phyloP scores from a whole-genome alignment of 176 grass and related monocot species.

The Lolium perenne region DNA sequence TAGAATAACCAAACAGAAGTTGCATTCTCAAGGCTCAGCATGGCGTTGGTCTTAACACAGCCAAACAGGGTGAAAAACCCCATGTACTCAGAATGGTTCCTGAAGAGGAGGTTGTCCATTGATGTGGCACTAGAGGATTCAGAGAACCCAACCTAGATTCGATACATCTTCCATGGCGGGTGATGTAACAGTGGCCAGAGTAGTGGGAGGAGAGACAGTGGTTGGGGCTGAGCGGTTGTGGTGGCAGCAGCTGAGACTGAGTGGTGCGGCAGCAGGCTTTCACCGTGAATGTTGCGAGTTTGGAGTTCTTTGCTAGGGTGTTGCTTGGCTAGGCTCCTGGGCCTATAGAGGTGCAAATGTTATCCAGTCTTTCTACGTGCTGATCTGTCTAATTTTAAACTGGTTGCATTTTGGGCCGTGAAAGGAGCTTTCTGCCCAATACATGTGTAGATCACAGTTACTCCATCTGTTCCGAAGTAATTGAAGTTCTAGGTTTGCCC shows the following conservation, averaged over 20 bases:
- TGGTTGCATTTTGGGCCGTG: neutral
- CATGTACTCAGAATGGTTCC: neutral
- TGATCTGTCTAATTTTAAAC: slow-evolving; percentile 21
- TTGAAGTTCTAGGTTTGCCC: too few species aligned
- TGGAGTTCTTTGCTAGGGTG: neutral
- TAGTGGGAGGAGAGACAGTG: neutral
- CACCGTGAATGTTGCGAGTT: neutral
- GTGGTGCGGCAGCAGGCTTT: neutral
- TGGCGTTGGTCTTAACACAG: neutral
- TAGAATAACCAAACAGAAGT: neutral
- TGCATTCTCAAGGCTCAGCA: neutral
- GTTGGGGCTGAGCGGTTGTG: neutral
- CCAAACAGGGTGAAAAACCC: neutral
- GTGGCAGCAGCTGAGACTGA: neutral
- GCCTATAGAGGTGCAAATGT: neutral
- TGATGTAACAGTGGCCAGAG: neutral
- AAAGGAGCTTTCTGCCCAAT: slow-evolving; percentile 3
- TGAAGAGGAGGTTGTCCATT: neutral
- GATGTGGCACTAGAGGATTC: neutral
- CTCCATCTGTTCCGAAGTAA: too few species aligned
- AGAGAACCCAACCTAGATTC: neutral
- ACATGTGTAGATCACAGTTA: slow-evolving; percentile 3
- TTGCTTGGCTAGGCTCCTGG: neutral
- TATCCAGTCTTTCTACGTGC: slow-evolving; percentile 13
- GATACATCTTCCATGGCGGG: neutral